Evolutionary conservation across 1,284 basidiomycete genomes (phyloP).

Genomic region (Caloboletus firmus): DNA sequence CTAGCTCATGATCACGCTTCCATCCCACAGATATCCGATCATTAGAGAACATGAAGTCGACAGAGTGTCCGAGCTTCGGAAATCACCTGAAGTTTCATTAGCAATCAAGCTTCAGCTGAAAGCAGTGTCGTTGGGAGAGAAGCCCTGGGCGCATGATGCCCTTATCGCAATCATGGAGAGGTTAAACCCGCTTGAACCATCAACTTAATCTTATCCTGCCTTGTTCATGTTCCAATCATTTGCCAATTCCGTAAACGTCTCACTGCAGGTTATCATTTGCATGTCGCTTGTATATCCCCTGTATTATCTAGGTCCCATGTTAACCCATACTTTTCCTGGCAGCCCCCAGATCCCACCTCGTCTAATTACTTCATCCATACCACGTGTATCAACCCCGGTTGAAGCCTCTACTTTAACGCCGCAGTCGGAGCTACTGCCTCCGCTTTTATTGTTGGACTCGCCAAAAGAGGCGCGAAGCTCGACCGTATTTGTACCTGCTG

Average conservation of each 20-base stretch:
- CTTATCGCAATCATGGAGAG: constrained; percentile 30
- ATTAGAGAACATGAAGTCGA: constrained; percentile 22
- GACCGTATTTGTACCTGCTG: constrained; percentile 20
- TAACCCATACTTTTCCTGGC: constrained; percentile 34
- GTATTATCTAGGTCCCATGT: constrained; percentile 23
- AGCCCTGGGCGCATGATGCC: constrained; percentile 25
- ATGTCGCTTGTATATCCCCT: background rate
- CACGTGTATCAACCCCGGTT: constrained; percentile 29
- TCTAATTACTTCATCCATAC: constrained; percentile 35
- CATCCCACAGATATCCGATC: constrained; percentile 16
- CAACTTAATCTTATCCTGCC: background rate
- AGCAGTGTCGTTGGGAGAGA: constrained; percentile 26
- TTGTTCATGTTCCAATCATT: background rate
- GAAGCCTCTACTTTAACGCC: constrained; percentile 30
- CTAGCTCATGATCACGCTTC: constrained; percentile 22
- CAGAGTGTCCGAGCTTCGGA: constrained; percentile 22
- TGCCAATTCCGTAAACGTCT: background rate
- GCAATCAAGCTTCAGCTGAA: constrained; percentile 27
- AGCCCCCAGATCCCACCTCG: constrained; percentile 35
- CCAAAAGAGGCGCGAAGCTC: constrained; percentile 33
- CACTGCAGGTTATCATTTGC: background rate
- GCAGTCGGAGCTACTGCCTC: constrained; percentile 20
- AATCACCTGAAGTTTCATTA: constrained; percentile 19
- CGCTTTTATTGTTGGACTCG: constrained; percentile 21
- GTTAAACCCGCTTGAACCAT: constrained; percentile 14